phyloP scores from a whole-genome alignment of 108 stramenopile genomes.

The Thalassiosira profunda region DNA sequence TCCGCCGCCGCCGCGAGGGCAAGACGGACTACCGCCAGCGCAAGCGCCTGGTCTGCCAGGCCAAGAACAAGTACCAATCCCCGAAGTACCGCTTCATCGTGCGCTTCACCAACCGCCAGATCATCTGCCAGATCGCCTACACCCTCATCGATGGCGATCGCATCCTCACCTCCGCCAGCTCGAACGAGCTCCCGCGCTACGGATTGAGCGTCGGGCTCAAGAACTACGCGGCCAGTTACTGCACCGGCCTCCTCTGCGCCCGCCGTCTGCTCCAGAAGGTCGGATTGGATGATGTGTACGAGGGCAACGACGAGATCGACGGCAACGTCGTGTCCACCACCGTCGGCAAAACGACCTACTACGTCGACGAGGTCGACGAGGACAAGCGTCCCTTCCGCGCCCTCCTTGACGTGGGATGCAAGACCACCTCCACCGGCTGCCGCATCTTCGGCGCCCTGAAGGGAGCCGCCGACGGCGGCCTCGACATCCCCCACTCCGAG shows the following conservation, averaged over 20 bases:
- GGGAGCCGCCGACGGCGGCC: constrained; percentile 99
- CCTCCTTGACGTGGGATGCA: constrained; percentile 96
- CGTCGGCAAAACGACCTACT: constrained; percentile 95
- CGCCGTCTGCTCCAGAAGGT: constrained; percentile 97
- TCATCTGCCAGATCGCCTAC: constrained; percentile 97
- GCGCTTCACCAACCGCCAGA: constrained; percentile 93
- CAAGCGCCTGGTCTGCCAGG: constrained; percentile 95
- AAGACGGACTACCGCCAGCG: constrained; percentile 99
- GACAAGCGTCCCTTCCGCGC: constrained; percentile 98
- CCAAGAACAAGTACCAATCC: constrained; percentile 99
- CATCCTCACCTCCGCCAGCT: constrained; percentile 88
- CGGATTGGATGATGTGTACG: constrained; percentile 95
- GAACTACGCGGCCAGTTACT: constrained; percentile 99
- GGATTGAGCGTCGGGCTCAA: constrained; percentile 97
- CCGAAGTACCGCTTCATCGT: constrained; percentile 99
- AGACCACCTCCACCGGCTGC: constrained; percentile 96
- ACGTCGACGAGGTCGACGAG: constrained; percentile 98
- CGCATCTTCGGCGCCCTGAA: constrained; percentile 98
- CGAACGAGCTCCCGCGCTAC: constrained; percentile 94
- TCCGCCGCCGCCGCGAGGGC: constrained; percentile 99
- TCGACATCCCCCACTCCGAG: constrained; percentile 97
- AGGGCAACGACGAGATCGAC: constrained; percentile 90
- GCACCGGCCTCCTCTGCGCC: constrained; percentile 97
- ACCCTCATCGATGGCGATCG: constrained; percentile 97
- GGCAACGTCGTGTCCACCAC: constrained; percentile 88